These are phyloP conservation scores for Apostasia shenzhenica DNA, from an alignment of 106 monocot species.

Conservation along the genomic window DNA sequence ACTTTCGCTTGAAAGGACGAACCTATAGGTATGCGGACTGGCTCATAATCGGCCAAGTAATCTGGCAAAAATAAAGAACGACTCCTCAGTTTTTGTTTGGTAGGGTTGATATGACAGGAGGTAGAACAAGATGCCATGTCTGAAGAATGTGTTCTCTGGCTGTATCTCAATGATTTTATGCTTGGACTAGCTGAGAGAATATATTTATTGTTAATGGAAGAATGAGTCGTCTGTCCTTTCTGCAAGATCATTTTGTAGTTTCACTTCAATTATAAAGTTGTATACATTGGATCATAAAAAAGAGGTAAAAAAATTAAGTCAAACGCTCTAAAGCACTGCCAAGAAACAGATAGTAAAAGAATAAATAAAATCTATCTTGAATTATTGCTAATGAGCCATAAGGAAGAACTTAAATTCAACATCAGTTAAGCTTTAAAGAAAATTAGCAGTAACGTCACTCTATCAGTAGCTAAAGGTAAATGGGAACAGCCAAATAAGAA, in stretches of 20 bases:
- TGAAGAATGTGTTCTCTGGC: slow-evolving; percentile 18
- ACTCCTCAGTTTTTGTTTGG: slow-evolving; percentile 8
- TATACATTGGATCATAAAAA: too few relatives aligned
- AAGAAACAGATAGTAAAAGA: too few relatives aligned
- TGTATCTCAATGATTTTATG: slow-evolving; percentile 27
- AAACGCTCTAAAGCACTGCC: too few relatives aligned
- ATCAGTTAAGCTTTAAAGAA: too few relatives aligned
- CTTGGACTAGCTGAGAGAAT: neutral
- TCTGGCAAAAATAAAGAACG: slow-evolving; percentile 1
- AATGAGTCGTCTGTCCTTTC: slow-evolving; percentile 32
- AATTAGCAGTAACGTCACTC: too few relatives aligned
- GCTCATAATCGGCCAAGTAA: slow-evolving; percentile 6
- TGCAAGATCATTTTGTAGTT: slow-evolving; percentile 34
- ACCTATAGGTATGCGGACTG: slow-evolving; percentile 16
- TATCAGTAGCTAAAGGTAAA: too few relatives aligned
- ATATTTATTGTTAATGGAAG: slow-evolving; percentile 25
- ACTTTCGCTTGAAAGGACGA: slow-evolving; percentile 32
- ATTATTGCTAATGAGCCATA: too few relatives aligned
- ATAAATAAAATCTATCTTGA: too few relatives aligned
- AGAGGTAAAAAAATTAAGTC: too few relatives aligned
- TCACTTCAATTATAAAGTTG: neutral
- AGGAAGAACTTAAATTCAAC: too few relatives aligned
- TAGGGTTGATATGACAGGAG: neutral
- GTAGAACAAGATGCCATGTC: slow-evolving; percentile 12
- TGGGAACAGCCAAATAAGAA: too few relatives aligned